These are phyloP conservation scores for Acanthamoeba comandoni DNA, from an alignment of 208 protist species.

Conservation along the genomic window DNA sequence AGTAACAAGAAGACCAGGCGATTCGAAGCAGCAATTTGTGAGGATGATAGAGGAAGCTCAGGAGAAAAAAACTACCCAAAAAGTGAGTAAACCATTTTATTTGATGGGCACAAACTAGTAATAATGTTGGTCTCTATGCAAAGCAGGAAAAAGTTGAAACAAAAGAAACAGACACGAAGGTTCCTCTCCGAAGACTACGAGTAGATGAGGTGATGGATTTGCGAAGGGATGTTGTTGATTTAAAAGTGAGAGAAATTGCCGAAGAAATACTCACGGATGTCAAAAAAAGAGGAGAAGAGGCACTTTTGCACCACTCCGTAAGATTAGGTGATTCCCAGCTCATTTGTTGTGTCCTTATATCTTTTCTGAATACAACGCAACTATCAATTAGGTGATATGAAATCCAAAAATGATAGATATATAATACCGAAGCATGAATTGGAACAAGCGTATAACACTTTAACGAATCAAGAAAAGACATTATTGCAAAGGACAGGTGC, in stretches of 20 bases:
- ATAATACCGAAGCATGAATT: too few species aligned
- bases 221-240: slow-evolving; percentile 82
- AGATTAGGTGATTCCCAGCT: slow-evolving; percentile 68
- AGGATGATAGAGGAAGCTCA: background rate
- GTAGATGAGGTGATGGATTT: slow-evolving; percentile 76
- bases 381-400: too few species aligned
- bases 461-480: too few species aligned
- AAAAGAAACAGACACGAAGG: background rate
- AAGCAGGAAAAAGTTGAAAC: slow-evolving; percentile 41
- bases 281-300: slow-evolving; percentile 74
- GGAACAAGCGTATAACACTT: too few species aligned
- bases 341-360: background rate
- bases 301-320: slow-evolving; percentile 76
- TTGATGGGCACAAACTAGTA: background rate
- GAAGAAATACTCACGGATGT: slow-evolving; percentile 83
- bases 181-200: slow-evolving; percentile 43
- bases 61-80: background rate
- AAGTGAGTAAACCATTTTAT: background rate
- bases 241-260: slow-evolving; percentile 74
- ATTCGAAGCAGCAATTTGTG: slow-evolving; percentile 80
- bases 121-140: background rate
- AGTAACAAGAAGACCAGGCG: slow-evolving; percentile 80
- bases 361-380: background rate
- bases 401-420: too few species aligned
- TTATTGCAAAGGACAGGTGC: too few species aligned